These are phyloP conservation scores for Geotrichum fermentans DNA, from an alignment of 1,139 yeast genomes.

Conservation along the genomic window DNA sequence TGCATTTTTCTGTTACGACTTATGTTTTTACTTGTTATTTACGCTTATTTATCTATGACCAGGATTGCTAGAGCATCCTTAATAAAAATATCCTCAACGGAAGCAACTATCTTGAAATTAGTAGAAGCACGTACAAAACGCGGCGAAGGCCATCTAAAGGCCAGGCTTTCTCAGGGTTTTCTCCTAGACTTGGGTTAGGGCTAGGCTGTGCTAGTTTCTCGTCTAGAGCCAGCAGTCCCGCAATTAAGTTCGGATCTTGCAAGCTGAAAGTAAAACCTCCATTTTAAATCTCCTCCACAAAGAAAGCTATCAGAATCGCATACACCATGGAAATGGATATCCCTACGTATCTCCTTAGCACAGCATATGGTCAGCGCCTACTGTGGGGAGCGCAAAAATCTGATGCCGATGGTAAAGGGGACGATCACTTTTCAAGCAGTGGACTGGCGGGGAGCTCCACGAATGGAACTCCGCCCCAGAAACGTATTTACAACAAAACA, in stretches of 20 bases:
- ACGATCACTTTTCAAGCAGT: background rate
- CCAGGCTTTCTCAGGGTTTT: too few species aligned
- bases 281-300: too few species aligned
- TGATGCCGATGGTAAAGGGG: conserved; percentile 3
- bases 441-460: conserved; percentile 4
- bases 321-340: conserved; percentile 19
- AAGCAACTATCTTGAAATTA: background rate
- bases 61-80: conserved; percentile 6
- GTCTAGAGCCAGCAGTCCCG: too few species aligned
- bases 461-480: background rate
- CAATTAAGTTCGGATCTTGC: too few species aligned
- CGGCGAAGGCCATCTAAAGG: too few species aligned
- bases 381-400: conserved; percentile 14
- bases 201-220: too few species aligned
- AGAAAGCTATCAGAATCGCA: background rate
- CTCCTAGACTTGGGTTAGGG: too few species aligned
- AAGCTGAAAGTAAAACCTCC: too few species aligned
- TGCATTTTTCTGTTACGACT: conserved; percentile 22
- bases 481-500: conserved; percentile 6
- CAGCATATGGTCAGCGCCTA: conserved; percentile 32
- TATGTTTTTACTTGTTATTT: conserved; percentile 4
- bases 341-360: conserved; percentile 27
- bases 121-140: too few species aligned
- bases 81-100: conserved; percentile 24
- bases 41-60: conserved; percentile 3